These are phyloP conservation scores for Auricularia heimuer DNA, from an alignment of 768 basidiomycete species.

Conservation along the genomic window DNA sequence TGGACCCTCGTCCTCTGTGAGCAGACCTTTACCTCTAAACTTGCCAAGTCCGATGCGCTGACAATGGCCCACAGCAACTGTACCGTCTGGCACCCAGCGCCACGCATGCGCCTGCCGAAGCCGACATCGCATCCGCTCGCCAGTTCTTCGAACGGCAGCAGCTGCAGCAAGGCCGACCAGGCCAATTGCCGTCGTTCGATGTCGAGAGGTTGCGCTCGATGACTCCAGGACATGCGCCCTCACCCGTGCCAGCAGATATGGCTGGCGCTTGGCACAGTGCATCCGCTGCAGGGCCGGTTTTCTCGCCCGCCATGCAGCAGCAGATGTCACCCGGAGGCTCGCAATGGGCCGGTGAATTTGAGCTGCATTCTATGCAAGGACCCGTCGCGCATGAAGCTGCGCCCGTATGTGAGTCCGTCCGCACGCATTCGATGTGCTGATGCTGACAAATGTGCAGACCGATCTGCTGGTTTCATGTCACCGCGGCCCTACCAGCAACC, in stretches of 20 bases:
- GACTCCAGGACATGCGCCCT: not conserved
- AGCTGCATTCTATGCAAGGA: not conserved
- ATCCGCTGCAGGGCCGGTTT: conserved; percentile 8
- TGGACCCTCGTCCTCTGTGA: conserved; percentile 64
- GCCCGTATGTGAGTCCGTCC: not conserved
- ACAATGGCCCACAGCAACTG: conserved; percentile 33
- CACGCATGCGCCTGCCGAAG: conserved; percentile 40
- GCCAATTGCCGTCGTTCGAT: not conserved
- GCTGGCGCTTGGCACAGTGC: not conserved
- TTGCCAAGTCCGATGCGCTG: too few species aligned
- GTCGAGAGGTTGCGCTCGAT: not conserved
- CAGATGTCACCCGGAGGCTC: conserved; percentile 11
- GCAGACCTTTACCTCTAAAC: conserved; percentile 11
- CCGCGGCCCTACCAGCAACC: not conserved
- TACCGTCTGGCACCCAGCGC: conserved; percentile 64
- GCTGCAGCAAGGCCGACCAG: not conserved
- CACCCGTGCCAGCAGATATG: not conserved
- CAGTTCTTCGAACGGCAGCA: conserved; percentile 50
- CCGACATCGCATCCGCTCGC: conserved; percentile 63
- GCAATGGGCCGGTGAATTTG: not conserved
- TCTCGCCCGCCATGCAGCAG: conserved; percentile 25
- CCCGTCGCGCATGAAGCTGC: conserved; percentile 7
- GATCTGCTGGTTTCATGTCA: not conserved
- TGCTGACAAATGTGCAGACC: not conserved
- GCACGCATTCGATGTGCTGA: not conserved